These are phyloP conservation scores for Camillea tinctor DNA, from an alignment of 2,329 filamentous ascomycete genomes.

Conservation along the genomic window DNA sequence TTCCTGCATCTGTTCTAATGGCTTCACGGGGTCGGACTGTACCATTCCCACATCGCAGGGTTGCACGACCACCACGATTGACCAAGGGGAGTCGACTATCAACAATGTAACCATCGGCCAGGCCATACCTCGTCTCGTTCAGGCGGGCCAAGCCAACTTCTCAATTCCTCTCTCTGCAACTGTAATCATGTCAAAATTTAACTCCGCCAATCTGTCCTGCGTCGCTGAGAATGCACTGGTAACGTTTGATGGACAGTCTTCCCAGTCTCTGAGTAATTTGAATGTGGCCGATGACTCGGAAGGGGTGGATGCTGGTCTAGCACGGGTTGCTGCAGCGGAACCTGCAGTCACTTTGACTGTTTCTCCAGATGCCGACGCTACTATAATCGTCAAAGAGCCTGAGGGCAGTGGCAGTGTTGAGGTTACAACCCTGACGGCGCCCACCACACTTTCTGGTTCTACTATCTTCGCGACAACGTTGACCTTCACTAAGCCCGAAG, in stretches of 20 bases:
- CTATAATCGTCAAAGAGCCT: conserved; percentile 30
- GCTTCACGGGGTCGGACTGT: conserved; percentile 67
- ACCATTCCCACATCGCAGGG: conserved; percentile 46
- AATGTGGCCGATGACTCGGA: conserved; percentile 26
- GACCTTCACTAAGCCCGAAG: conserved; percentile 14
- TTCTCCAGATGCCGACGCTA: conserved; percentile 32
- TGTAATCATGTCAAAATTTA: conserved; percentile 74
- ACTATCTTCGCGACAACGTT: conserved; percentile 34
- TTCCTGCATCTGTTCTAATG: conserved; percentile 84
- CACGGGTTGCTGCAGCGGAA: conserved; percentile 18
- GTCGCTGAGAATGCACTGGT: conserved; percentile 83
- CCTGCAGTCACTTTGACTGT: conserved; percentile 35
- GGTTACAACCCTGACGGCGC: conserved; percentile 24
- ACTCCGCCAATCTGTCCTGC: conserved; percentile 73
- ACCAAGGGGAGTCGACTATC: conserved; percentile 42
- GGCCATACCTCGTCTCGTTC: conserved; percentile 72
- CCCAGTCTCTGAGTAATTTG: conserved; percentile 33
- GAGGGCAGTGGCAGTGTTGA: conserved; percentile 22
- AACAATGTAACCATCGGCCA: conserved; percentile 77
- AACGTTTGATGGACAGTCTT: conserved; percentile 66
- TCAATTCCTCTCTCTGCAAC: conserved; percentile 71
- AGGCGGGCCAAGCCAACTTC: conserved; percentile 65
- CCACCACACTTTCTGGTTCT: conserved; percentile 24
- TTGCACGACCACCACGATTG: conserved; percentile 50
- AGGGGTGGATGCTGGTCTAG: conserved; percentile 18